phyloP scores from a whole-genome alignment of 345 rosid genomes.

The Bruguiera gymnorhiza region DNA sequence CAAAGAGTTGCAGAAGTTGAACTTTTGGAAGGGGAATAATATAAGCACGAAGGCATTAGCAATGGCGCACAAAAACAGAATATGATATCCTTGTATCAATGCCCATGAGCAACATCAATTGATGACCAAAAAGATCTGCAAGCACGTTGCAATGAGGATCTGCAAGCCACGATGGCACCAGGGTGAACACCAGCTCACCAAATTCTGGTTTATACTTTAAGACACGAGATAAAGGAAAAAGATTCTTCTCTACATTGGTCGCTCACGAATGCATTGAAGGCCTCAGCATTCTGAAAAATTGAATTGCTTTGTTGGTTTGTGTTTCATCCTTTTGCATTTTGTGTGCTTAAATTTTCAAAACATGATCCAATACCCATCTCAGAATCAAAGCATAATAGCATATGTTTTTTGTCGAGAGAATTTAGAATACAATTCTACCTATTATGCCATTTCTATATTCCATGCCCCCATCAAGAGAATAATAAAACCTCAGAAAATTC shows the following conservation, averaged over 20 bases:
- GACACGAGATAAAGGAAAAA: background rate
- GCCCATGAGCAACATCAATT: background rate
- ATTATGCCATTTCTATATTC: background rate
- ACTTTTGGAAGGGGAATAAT: too few species aligned
- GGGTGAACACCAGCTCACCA: constrained; percentile 14
- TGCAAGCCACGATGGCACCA: background rate
- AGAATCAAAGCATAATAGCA: constrained; percentile 13
- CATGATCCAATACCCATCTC: constrained; percentile 4
- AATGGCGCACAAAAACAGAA: too few species aligned
- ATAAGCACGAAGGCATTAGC: too few species aligned
- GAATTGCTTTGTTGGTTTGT: background rate
- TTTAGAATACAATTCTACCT: constrained; percentile 2
- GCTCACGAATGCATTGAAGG: background rate
- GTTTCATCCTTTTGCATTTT: constrained; percentile 2
- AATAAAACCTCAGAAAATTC: background rate
- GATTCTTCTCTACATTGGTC: background rate
- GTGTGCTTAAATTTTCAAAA: constrained; percentile 4
- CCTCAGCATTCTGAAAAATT: constrained; percentile 5
- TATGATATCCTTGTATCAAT: background rate
- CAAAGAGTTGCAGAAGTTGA: too few species aligned
- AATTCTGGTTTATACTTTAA: background rate
- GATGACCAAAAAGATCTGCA: background rate
- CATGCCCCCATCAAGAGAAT: background rate
- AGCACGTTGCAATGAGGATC: background rate
- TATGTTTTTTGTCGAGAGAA: constrained; percentile 5